These are phyloP conservation scores for Lactarius sanguifluus DNA, from an alignment of 768 basidiomycete genomes.

Conservation along the genomic window DNA sequence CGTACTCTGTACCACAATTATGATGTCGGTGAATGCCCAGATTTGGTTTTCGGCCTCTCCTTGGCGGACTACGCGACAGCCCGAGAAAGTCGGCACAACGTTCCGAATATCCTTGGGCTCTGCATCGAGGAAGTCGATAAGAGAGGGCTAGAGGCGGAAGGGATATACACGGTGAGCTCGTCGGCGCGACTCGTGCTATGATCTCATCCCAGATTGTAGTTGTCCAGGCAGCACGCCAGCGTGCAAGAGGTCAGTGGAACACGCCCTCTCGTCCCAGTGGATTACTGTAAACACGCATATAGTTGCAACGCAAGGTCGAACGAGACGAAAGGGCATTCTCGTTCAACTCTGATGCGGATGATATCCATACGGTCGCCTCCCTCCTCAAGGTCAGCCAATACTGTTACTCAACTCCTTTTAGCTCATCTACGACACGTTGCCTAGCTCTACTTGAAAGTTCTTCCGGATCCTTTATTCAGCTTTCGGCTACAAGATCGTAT, in stretches of 20 bases:
- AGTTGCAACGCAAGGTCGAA: conserved; percentile 88
- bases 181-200: conserved; percentile 4
- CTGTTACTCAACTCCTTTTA: neutral
- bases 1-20: conserved; percentile 75
- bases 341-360: conserved; percentile 69
- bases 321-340: conserved; percentile 73
- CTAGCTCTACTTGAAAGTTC: conserved; percentile 76
- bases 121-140: conserved; percentile 83
- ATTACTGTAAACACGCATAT: conserved; percentile 15
- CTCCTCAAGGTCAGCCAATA: conserved; percentile 67
- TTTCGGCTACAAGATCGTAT: conserved; percentile 77
- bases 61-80: conserved; percentile 87
- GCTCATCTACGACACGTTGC: neutral
- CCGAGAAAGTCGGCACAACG: conserved; percentile 66
- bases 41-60: conserved; percentile 87
- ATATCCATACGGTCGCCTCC: conserved; percentile 80
- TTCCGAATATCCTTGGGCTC: conserved; percentile 77
- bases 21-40: conserved; percentile 79
- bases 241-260: conserved; percentile 66
- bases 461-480: conserved; percentile 90
- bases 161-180: conserved; percentile 68
- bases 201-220: conserved; percentile 41
- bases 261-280: neutral
- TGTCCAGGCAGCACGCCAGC: conserved; percentile 80
- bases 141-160: conserved; percentile 74